Percentiles rank a stretch among this genome's conserved stretches.
Evolutionary conservation across 1,284 basidiomycete genomes (phyloP).

Genomic region (Abortiporus biennis): DNA sequence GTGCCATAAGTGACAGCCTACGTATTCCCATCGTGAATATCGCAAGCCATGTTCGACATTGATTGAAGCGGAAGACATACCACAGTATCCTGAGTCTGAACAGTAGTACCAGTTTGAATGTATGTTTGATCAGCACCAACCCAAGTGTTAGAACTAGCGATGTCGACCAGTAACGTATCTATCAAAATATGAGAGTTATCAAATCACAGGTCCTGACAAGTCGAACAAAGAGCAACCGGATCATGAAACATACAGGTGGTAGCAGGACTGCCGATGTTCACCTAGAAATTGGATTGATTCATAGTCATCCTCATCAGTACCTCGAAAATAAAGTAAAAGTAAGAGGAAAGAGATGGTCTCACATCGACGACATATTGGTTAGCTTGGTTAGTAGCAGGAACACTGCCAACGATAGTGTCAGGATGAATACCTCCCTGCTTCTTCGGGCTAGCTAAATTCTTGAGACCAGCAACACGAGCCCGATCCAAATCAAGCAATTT

Average conservation of each 20-base stretch:
- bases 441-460: conserved; percentile 2
- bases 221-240: neutral
- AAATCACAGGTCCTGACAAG: neutral
- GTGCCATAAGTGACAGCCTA: conserved; percentile 5
- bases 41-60: no score
- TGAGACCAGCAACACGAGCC: conserved; percentile 13
- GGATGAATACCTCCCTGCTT: neutral
- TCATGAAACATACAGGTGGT: conserved; percentile 12
- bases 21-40: neutral
- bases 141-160: conserved; percentile 26
- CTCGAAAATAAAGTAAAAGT: neutral
- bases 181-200: neutral
- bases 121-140: conserved; percentile 22
- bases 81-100: conserved; percentile 16
- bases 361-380: conserved; percentile 18
- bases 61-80: conserved; percentile 11
- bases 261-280: conserved; percentile 14
- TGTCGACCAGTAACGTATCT: conserved; percentile 21
- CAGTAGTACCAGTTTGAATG: conserved; percentile 13
- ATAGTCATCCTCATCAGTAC: neutral
- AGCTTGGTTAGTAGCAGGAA: conserved; percentile 13
- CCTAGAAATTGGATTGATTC: conserved; percentile 4
- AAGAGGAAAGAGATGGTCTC: conserved; percentile 1
- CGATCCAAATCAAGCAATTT: conserved; percentile 10
- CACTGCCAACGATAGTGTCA: conserved; percentile 8